Percentiles rank a stretch among this genome's conserved stretches.
phyloP scores from a whole-genome alignment of 768 basidiomycete genomes.

The Artomyces pyxidatus region DNA sequence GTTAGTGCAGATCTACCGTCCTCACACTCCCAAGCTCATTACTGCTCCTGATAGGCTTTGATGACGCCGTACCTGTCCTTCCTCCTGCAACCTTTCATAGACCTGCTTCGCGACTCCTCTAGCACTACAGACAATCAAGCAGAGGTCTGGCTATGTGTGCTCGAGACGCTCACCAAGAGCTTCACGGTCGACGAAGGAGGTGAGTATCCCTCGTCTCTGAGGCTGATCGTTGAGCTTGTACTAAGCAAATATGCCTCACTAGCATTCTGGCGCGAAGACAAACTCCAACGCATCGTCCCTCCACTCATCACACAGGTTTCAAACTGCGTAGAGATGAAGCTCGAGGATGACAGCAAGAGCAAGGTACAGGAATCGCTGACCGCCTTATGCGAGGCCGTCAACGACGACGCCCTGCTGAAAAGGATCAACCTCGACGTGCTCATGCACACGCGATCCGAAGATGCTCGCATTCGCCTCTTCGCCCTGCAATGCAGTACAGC shows the following conservation, averaged over 20 bases:
- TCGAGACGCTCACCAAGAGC: conserved; percentile 59
- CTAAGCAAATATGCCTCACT: background rate
- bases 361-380: background rate
- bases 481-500: conserved; percentile 60
- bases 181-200: conserved; percentile 76
- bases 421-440: conserved; percentile 73
- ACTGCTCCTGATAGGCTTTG: conserved; percentile 42
- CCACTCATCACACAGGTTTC: conserved; percentile 61
- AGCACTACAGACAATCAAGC: conserved; percentile 26
- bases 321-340: background rate
- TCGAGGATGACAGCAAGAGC: conserved; percentile 28
- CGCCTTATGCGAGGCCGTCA: conserved; percentile 46
- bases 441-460: conserved; percentile 86
- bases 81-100: conserved; percentile 57
- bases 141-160: conserved; percentile 53
- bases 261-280: conserved; percentile 91
- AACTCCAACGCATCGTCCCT: conserved; percentile 52
- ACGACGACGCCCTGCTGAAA: conserved; percentile 61
- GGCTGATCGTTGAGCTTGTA: background rate
- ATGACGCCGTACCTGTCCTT: conserved; percentile 90
- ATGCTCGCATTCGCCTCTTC: conserved; percentile 54
- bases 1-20: conserved; percentile 28
- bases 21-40: background rate
- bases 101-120: conserved; percentile 47
- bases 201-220: conserved; percentile 26